Conservation (phyloP, 768 basidiomycete genomes). For the Fistulinella prunicolor region DNA sequence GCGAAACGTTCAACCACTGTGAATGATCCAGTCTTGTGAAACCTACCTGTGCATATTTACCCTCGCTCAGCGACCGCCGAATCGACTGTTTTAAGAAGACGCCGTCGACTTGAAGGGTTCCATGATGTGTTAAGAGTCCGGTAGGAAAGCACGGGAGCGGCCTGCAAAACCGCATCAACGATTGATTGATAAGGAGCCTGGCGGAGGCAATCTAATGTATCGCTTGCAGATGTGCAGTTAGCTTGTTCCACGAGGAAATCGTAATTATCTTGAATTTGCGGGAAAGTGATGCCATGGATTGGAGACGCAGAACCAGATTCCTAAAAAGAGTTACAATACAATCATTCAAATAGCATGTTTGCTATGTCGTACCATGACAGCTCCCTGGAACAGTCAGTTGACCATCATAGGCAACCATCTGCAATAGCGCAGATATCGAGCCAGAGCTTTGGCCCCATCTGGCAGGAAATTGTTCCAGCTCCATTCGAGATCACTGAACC, state of each 20-base stretch:
- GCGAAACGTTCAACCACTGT: not conserved
- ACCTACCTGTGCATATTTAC: conserved; percentile 32
- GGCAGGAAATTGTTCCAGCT: not conserved
- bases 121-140: conserved; percentile 11
- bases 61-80: too few species aligned
- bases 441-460: conserved; percentile 22
- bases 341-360: not conserved
- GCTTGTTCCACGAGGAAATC: conserved; percentile 13
- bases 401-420: conserved; percentile 17
- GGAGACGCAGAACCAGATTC: conserved; percentile 13
- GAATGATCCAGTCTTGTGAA: not conserved
- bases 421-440: conserved; percentile 10
- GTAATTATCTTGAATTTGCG: conserved; percentile 10
- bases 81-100: conserved; percentile 34
- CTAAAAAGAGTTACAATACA: not conserved
- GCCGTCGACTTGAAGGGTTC: conserved; percentile 5
- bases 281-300: conserved; percentile 3
- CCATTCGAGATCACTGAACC: not conserved
- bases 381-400: conserved; percentile 17
- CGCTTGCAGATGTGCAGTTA: conserved; percentile 7
- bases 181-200: conserved; percentile 13
- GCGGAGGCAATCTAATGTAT: conserved; percentile 19
- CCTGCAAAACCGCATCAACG: conserved; percentile 8
- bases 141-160: conserved; percentile 11
- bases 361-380: conserved; percentile 11